phyloP scores from a whole-genome alignment of 306 rosid genomes.

The Acacia melanoxylon region DNA sequence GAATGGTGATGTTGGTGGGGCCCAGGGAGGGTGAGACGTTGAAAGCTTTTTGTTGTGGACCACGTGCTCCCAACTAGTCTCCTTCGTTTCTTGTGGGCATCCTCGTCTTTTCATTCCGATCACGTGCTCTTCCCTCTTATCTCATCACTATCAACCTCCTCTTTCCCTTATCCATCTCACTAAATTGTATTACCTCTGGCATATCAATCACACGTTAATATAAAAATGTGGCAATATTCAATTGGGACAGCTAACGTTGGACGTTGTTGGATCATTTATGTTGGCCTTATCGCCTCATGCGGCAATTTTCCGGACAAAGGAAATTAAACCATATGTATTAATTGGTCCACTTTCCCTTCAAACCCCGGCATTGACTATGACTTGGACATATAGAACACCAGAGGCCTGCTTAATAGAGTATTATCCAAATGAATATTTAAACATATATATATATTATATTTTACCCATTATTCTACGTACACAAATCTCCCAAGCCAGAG shows the following conservation, averaged over 20 bases:
- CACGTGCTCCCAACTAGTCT: no score
- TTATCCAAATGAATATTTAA: background rate
- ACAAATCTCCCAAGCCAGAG: background rate
- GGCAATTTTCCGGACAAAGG: background rate
- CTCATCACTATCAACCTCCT: background rate
- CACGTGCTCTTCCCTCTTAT: background rate
- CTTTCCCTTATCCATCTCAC: background rate
- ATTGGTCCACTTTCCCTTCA: background rate
- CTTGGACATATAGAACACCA: no score
- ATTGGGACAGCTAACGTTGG: background rate
- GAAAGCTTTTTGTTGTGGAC: background rate
- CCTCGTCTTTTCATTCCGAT: background rate
- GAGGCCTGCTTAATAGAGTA: no score
- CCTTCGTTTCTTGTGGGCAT: background rate
- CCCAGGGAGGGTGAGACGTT: constrained; percentile 16
- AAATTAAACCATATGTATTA: background rate
- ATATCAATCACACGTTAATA: no score
- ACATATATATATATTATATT: background rate
- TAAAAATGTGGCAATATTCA: background rate
- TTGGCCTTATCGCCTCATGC: background rate
- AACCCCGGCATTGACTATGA: background rate
- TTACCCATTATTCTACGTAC: background rate
- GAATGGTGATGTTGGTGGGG: constrained; percentile 19
- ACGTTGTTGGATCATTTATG: background rate
- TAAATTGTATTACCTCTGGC: no score